Evolutionary conservation across 306 rosid genomes (phyloP).

Genomic region (Ormosia semicastrata): DNA sequence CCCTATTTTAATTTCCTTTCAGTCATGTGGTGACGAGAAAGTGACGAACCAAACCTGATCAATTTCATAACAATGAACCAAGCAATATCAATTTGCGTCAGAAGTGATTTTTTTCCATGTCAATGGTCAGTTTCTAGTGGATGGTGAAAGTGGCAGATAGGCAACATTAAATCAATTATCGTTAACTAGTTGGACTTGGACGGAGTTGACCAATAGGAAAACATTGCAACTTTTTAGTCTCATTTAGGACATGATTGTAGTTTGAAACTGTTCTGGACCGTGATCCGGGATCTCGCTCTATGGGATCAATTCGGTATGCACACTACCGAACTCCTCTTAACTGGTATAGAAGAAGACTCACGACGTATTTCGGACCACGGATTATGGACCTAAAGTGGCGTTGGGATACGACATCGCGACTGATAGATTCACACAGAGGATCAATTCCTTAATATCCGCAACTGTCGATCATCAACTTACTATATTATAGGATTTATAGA

Average conservation of each 20-base stretch:
- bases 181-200: background rate
- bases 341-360: too few relatives aligned
- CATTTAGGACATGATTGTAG: background rate
- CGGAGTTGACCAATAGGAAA: background rate
- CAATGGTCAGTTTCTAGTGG: background rate
- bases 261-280: too few relatives aligned
- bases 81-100: background rate
- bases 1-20: background rate
- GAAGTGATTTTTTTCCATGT: background rate
- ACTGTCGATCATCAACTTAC: too few relatives aligned
- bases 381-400: too few relatives aligned
- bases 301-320: too few relatives aligned
- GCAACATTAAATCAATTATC: background rate
- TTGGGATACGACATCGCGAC: too few relatives aligned
- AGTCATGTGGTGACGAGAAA: background rate
- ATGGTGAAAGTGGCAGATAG: background rate
- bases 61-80: conserved; percentile 9
- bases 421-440: too few relatives aligned
- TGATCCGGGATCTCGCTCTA: too few relatives aligned
- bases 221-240: background rate
- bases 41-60: background rate
- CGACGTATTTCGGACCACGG: too few relatives aligned
- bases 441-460: too few relatives aligned
- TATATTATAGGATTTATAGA: too few relatives aligned
- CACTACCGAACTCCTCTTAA: too few relatives aligned